phyloP scores from a whole-genome alignment of 352 stramenopile genomes.

The Phytopythium aichiense region DNA sequence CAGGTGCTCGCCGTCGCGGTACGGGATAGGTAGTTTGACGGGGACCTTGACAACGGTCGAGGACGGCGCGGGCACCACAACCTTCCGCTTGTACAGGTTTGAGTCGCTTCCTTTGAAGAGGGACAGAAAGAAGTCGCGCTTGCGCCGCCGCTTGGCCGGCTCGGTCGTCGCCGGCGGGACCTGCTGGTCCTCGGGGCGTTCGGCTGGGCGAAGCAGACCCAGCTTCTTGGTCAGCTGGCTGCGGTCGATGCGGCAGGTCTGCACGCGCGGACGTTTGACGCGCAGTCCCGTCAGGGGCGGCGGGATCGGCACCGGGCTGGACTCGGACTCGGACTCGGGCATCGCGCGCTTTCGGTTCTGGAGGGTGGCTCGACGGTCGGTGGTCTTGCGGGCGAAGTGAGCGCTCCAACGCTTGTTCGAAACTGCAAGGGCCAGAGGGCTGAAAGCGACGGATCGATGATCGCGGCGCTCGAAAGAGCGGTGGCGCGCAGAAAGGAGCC shows the following conservation, averaged over 20 bases:
- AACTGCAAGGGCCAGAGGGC: not conserved
- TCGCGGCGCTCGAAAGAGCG: not conserved
- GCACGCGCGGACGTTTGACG: conserved; percentile 3
- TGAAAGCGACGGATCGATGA: not conserved
- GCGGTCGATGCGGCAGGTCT: conserved; percentile 4
- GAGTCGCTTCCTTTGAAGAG: conserved; percentile 15
- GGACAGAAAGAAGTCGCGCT: conserved; percentile 24
- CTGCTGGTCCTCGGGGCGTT: not conserved
- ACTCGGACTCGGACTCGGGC: conserved; percentile 3
- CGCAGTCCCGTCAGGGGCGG: conserved; percentile 3
- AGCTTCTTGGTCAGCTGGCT: conserved; percentile 6
- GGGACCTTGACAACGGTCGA: conserved; percentile 10
- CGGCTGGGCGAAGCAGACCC: not conserved
- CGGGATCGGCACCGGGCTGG: not conserved
- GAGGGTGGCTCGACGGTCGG: too few relatives aligned
- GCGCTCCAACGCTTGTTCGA: not conserved
- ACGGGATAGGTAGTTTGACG: conserved; percentile 30
- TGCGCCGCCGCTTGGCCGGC: conserved; percentile 12
- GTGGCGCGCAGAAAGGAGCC: not conserved
- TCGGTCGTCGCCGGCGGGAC: not conserved
- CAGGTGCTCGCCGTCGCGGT: conserved; percentile 23
- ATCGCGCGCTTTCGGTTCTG: not conserved
- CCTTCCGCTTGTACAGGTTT: conserved; percentile 18
- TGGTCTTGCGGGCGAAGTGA: not conserved
- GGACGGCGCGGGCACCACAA: conserved; percentile 7